Conservation (phyloP, 805 yeast species). For the Helenozyma baotianmanensis region DNA sequence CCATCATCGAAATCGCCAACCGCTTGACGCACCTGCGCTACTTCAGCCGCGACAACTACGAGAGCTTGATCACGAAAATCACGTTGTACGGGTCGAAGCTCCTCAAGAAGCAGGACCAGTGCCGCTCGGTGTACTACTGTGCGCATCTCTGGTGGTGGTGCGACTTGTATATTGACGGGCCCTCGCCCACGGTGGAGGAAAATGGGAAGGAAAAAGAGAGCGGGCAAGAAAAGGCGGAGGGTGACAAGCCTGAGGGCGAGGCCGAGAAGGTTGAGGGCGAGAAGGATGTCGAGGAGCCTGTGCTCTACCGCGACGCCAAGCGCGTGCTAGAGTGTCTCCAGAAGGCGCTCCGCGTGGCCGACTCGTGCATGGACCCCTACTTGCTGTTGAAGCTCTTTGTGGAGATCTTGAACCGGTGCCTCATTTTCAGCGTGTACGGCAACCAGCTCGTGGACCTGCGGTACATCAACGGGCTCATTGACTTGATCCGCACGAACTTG, state of each 20-base stretch:
- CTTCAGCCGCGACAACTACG: slow-evolving; percentile 65
- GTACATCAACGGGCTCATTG: slow-evolving; percentile 83
- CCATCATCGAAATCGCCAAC: slow-evolving; percentile 43
- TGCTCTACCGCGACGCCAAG: slow-evolving; percentile 45
- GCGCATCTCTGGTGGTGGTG: slow-evolving; percentile 95
- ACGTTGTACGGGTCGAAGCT: slow-evolving; percentile 86
- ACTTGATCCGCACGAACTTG: slow-evolving; percentile 66
- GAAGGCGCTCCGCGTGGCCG: slow-evolving; percentile 83
- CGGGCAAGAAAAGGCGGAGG: slow-evolving; percentile 17
- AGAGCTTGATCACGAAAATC: slow-evolving; percentile 74
- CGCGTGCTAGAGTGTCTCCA: slow-evolving; percentile 89
- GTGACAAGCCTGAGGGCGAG: slow-evolving; percentile 18
- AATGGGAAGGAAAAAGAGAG: slow-evolving; percentile 18
- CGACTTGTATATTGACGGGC: slow-evolving; percentile 39
- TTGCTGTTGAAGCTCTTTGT: slow-evolving; percentile 79
- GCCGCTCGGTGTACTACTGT: slow-evolving; percentile 82
- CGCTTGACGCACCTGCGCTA: slow-evolving; percentile 40
- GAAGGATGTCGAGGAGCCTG: slow-evolving; percentile 27
- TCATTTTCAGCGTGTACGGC: slow-evolving; percentile 82
- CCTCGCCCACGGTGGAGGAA: slow-evolving; percentile 22
- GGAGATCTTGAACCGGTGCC: slow-evolving; percentile 81
- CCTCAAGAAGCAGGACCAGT: slow-evolving; percentile 89
- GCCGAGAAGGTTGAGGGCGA: slow-evolving; percentile 16
- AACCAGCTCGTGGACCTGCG: slow-evolving; percentile 63
- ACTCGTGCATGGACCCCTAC: slow-evolving; percentile 80